phyloP scores from a whole-genome alignment of 495 filamentous ascomycete species.

The Penicillium maclennaniae region DNA sequence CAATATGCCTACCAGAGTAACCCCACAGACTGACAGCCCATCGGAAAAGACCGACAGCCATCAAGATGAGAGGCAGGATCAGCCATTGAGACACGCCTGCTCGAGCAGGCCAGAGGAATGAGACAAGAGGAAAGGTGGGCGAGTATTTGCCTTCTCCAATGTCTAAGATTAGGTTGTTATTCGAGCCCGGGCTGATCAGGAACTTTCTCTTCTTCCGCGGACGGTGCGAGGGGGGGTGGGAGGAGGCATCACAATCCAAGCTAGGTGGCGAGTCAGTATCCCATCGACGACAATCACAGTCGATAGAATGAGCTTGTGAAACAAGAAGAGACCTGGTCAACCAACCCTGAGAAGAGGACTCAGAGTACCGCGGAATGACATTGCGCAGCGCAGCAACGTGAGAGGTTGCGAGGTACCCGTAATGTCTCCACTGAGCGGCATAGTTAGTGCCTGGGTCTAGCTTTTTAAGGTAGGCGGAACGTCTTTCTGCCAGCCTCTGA shows the following conservation, averaged over 20 bases:
- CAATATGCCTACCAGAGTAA: conserved; percentile 69
- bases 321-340: background rate
- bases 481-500: conserved; percentile 29
- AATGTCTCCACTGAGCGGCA: conserved; percentile 4
- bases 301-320: background rate
- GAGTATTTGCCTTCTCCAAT: conserved; percentile 34
- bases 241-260: conserved; percentile 29
- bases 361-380: conserved; percentile 5
- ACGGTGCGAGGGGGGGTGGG: conserved; percentile 45
- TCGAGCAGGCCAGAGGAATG: conserved; percentile 87
- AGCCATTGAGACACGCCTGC: conserved; percentile 89
- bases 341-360: background rate
- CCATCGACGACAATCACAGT: conserved; percentile 26
- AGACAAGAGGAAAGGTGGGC: conserved; percentile 78
- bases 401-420: conserved; percentile 16
- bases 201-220: conserved; percentile 58
- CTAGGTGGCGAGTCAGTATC: conserved; percentile 10
- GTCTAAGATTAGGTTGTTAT: conserved; percentile 49
- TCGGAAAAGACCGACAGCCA: conserved; percentile 85
- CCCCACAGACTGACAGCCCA: conserved; percentile 92
- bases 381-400: conserved; percentile 1
- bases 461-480: conserved; percentile 23
- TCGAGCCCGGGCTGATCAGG: conserved; percentile 43
- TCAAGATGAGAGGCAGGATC: conserved; percentile 77
- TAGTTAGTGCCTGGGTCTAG: conserved; percentile 15